phyloP scores from a whole-genome alignment of 257 asterid species.

The Solanum clarkiae region DNA sequence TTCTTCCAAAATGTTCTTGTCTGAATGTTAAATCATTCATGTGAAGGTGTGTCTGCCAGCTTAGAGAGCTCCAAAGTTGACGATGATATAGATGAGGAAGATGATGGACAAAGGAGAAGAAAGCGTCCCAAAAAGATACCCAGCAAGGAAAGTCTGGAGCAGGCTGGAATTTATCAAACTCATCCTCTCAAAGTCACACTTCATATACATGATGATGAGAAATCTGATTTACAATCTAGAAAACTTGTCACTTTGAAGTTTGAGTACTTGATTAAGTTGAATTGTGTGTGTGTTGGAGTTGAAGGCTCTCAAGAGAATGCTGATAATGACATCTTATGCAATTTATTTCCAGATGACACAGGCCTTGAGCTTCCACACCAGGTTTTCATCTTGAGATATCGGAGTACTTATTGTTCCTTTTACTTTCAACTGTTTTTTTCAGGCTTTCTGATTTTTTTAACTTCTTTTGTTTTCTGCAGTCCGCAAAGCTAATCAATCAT shows the following conservation, averaged over 20 bases:
- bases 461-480: constrained; percentile 35
- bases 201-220: constrained; percentile 54
- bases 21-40: not conserved
- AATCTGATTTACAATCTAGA: constrained; percentile 29
- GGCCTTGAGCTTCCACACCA: constrained; percentile 95
- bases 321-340: constrained; percentile 55
- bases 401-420: not conserved
- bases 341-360: constrained; percentile 92
- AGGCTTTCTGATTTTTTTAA: constrained; percentile 6
- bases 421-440: constrained; percentile 1
- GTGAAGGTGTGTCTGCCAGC: constrained; percentile 22
- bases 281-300: constrained; percentile 70
- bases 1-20: not conserved
- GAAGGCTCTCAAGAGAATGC: constrained; percentile 68
- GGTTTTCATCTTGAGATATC: constrained; percentile 37
- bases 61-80: constrained; percentile 66
- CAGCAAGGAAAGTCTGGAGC: constrained; percentile 74
- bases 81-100: constrained; percentile 80
- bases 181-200: constrained; percentile 87
- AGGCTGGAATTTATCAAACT: constrained; percentile 69
- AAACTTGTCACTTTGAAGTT: constrained; percentile 71
- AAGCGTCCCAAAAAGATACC: constrained; percentile 84
- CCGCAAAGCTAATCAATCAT: constrained; percentile 72
- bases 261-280: constrained; percentile 68
- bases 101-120: constrained; percentile 90